A percentile compares a stretch with the other conserved stretches of the same genome.
These are phyloP conservation scores for Trichothecium roseum DNA, from an alignment of 2,329 filamentous ascomycete species.

Conservation along the genomic window DNA sequence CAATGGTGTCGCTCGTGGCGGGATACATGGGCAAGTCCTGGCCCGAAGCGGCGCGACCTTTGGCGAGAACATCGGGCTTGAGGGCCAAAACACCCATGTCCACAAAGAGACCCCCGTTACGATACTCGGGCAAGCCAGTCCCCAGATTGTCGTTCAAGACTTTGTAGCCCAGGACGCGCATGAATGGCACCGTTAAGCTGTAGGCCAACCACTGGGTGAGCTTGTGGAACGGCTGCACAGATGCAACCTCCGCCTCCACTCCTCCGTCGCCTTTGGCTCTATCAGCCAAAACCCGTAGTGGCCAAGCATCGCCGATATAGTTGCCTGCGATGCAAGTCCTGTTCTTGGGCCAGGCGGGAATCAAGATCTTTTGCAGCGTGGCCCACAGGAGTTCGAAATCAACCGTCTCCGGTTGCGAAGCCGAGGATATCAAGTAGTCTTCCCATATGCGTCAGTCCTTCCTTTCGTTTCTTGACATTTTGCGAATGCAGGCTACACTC, in stretches of 20 bases:
- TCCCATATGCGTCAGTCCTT: neutral
- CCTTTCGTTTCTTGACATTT: neutral
- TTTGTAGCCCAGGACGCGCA: constrained; percentile 36
- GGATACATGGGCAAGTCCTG: constrained; percentile 39
- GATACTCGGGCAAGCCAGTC: constrained; percentile 62
- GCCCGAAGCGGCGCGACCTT: constrained; percentile 30
- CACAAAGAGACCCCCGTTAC: constrained; percentile 60
- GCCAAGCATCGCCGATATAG: constrained; percentile 41
- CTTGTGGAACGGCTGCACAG: constrained; percentile 7
- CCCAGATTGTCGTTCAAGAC: constrained; percentile 44
- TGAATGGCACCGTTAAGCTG: constrained; percentile 58
- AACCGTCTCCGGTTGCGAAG: constrained; percentile 14
- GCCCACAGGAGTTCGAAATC: constrained; percentile 31
- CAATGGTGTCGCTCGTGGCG: constrained; percentile 44
- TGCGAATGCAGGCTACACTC: constrained; percentile 6
- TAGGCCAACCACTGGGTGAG: constrained; percentile 57
- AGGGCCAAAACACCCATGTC: constrained; percentile 44
- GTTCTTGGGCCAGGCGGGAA: constrained; percentile 37
- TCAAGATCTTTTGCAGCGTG: constrained; percentile 29
- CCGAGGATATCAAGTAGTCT: constrained; percentile 28
- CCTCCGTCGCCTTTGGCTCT: neutral
- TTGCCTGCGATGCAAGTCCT: constrained; percentile 36
- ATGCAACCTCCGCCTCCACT: neutral
- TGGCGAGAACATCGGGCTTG: constrained; percentile 30
- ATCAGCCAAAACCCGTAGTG: constrained; percentile 18